Percentiles rank a stretch among this genome's conserved stretches.
phyloP scores from a whole-genome alignment of 768 basidiomycete species.

The Guyanaporus albipodus region DNA sequence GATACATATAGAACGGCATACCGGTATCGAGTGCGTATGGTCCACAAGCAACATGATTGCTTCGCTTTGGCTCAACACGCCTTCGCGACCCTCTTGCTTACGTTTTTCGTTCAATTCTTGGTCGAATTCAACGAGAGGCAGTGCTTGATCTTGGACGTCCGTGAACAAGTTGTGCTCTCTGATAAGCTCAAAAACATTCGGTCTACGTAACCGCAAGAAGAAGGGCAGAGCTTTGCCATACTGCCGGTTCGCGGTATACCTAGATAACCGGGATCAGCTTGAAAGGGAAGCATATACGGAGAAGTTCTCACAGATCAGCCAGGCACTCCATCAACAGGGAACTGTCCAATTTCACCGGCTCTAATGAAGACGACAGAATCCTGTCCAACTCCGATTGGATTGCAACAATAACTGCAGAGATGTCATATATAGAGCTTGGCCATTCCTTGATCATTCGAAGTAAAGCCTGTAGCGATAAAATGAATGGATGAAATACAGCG shows the following conservation, averaged over 20 bases:
- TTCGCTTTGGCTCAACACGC: constrained; percentile 51
- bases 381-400: constrained; percentile 79
- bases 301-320: constrained; percentile 69
- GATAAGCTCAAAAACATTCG: constrained; percentile 93
- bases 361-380: constrained; percentile 43
- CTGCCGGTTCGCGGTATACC: constrained; percentile 84
- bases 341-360: constrained; percentile 42
- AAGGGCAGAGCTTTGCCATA: constrained; percentile 92
- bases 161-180: constrained; percentile 91
- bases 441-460: constrained; percentile 78
- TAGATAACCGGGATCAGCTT: constrained; percentile 27
- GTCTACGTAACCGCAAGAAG: constrained; percentile 78
- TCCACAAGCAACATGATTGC: constrained; percentile 88
- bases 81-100: constrained; percentile 38
- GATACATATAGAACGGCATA: constrained; percentile 34
- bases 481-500: not conserved
- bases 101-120: constrained; percentile 73
- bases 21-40: constrained; percentile 94
- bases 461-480: constrained; percentile 49
- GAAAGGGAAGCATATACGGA: not conserved
- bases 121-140: constrained; percentile 92
- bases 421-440: constrained; percentile 90
- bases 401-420: constrained; percentile 83
- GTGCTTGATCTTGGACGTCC: constrained; percentile 89
- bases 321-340: constrained; percentile 88